Percentiles rank a stretch among this genome's conserved stretches.
Evolutionary conservation across 306 rosid genomes (phyloP).

Genomic region (Rosa multiflora): DNA sequence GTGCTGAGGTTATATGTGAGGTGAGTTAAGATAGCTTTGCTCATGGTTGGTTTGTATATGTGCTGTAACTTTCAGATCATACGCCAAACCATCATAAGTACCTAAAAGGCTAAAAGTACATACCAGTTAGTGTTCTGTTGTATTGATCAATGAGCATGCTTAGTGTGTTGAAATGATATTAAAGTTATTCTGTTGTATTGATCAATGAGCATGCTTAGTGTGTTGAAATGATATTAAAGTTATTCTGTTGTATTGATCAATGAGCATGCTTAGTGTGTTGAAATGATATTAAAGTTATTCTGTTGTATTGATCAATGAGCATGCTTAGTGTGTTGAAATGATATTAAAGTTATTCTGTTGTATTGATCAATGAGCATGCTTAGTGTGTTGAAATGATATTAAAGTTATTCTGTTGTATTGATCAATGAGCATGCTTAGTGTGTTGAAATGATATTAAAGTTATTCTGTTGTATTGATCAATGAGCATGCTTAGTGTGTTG

Average conservation of each 20-base stretch:
- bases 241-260: background rate
- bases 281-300: background rate
- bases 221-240: background rate
- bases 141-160: background rate
- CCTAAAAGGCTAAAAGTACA: background rate
- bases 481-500: background rate
- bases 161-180: background rate
- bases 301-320: background rate
- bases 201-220: background rate
- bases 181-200: constrained; percentile 8
- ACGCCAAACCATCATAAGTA: background rate
- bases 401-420: constrained; percentile 1
- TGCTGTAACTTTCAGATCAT: background rate
- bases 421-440: background rate
- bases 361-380: background rate
- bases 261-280: background rate
- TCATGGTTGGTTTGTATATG: background rate
- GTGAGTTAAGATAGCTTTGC: constrained; percentile 35
- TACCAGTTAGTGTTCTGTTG: background rate
- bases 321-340: background rate
- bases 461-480: background rate
- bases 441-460: background rate
- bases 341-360: background rate
- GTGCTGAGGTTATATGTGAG: constrained; percentile 91
- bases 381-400: background rate